A percentile compares a stretch with the other conserved stretches of the same genome.
Evolutionary conservation across 805 yeast genomes (phyloP).

Genomic region (Debaryomyces tyrocola): DNA sequence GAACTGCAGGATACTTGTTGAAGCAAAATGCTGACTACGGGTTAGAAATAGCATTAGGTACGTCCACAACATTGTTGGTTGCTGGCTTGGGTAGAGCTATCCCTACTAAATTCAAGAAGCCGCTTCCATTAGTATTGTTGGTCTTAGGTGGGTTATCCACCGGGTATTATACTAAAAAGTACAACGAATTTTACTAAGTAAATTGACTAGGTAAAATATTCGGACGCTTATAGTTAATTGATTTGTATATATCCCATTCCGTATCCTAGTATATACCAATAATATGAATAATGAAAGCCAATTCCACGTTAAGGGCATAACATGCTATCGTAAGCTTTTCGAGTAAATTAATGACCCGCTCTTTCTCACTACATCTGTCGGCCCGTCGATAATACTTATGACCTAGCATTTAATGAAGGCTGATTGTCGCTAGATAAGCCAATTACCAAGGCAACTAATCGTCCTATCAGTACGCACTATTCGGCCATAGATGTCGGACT

Average conservation of each 20-base stretch:
- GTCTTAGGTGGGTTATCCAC: slow-evolving; percentile 64
- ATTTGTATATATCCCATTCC: not conserved
- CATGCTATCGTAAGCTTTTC: no score
- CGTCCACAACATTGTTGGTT: slow-evolving; percentile 62
- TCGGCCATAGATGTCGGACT: no score
- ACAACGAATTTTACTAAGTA: slow-evolving; percentile 62
- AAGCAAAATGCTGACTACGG: slow-evolving; percentile 76
- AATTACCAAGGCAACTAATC: no score
- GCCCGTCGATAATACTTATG: no score
- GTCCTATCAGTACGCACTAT: no score
- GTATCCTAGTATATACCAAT: not conserved
- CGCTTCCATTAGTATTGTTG: slow-evolving; percentile 70
- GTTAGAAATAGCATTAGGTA: slow-evolving; percentile 73
- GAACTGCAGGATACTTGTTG: slow-evolving; percentile 73
- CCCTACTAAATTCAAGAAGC: slow-evolving; percentile 60
- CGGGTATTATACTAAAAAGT: slow-evolving; percentile 71
- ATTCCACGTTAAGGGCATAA: no score
- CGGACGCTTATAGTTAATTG: not conserved
- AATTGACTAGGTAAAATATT: not conserved
- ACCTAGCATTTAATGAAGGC: no score
- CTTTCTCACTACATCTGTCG: no score
- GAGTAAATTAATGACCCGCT: no score
- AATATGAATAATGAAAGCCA: not conserved
- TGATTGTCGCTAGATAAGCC: no score
- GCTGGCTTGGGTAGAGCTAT: slow-evolving; percentile 76